Base-by-base conservation (phyloP, 805 yeast species). In the Ogataea naganishii region DNA sequence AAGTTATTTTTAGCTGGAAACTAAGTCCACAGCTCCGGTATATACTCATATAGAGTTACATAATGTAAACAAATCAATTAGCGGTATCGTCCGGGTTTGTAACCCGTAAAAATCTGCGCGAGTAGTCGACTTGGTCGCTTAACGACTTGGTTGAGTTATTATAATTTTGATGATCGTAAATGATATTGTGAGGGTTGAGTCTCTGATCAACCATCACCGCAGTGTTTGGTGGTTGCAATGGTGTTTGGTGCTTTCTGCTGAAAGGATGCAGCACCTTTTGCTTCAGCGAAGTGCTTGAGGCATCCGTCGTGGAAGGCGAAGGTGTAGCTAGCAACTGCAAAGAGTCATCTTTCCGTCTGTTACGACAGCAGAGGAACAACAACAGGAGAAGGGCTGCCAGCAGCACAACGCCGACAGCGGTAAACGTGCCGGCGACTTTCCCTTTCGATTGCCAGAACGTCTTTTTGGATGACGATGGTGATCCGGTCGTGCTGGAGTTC, bases 371-470 rank as follows among this genome's bases (percentile, higher is more conserved):
- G 38, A 60, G 41, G 20, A 60, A 37, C 21, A 66, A 51, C 56
- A n/a, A n/a, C n/a, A 69, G 58, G 44, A 66, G 36, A 37, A 78
- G 36, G 1, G 62, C 56, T 0, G 56, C 41, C 1, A 78, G 28
- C 1, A 75, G 27, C 1, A 64, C 75, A 1, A 84, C 43, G 1
- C 88, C 95, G 12, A 84, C 92, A 0, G 72, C 86, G 2, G 80
- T 73, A 54, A 84, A 84, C 0, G 85, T 80, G 3, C 94, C 95
- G 0, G 88, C 94, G 1, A 84, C 92, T 47, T 79, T 80, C 0
- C 89, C 94, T 26, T 71, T 72, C 27, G 72, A 60, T 34, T 66
- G 63, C 64, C 80, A 84, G 47, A 79, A 84, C 3, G 75, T 59
- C 13, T 44, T 46, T 7, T 44, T 44, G 23, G 38, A 28, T 16